Evolutionary conservation across 164 flowering plant species (phyloP), one percentile per base, ranked within the genome.

Genomic region (Vitis rupestris): DNA sequence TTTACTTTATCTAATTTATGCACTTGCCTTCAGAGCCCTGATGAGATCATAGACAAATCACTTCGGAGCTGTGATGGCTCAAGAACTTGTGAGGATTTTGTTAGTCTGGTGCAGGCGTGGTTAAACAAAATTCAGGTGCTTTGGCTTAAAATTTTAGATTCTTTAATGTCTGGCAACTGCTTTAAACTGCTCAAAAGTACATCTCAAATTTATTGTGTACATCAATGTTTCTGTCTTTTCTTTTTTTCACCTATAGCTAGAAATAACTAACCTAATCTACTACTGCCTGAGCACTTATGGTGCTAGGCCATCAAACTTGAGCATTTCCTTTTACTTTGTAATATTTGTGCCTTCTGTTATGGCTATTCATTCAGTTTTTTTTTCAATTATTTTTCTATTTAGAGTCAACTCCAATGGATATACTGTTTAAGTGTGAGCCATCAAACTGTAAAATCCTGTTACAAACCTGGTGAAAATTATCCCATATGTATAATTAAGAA

Each of bases 11-110:
- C 71, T 81, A 48, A 69, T 77, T 62, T 66, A 50, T 62, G 27
- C 29, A 9, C 47, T 74, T 62, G 27, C 74, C 58, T 87, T 82
- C 86, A 96, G 99, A 79, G 97, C 75, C 89, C 83, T 54, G 98
- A 93, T 85, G 99, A 96, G 84, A 92, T 96, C 47, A 68, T 81
- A 51, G 98, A 89, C 53, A 96, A 87, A 76, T 81, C 91, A 64
- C 90, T 96, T 72, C 71, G 50, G 30, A 85, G 89, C 75, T 70
- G 69, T 66, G 91, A 93, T 82, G 90, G 94, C 58, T 84, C 87
- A 73, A 75, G 70, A 59, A 79, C 78, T 51, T 93, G 97, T 79
- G 91, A 90, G 74, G 98, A 96, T 80, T 96, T 96, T 81, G 92
- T 96, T 72, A 78, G 84, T 76, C 81, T 86, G 72, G 98, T 85